Percentiles rank a stretch among this genome's conserved stretches.
These are phyloP conservation scores for Ilyonectria mors-panacis DNA, from an alignment of 2,329 filamentous ascomycete species.

Conservation along the genomic window DNA sequence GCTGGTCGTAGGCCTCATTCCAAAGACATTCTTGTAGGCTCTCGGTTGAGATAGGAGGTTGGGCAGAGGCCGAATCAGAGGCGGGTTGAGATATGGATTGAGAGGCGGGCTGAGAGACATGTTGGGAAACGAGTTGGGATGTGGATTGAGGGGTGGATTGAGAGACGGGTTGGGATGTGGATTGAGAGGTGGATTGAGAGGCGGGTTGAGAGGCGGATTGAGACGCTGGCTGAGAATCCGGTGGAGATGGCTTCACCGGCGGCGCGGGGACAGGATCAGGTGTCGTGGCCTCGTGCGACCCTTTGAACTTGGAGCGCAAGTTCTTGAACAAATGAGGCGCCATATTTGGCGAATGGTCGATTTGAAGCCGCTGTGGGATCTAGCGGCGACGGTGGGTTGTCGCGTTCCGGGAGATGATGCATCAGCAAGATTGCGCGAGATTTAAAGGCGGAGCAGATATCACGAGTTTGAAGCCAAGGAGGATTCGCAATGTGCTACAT, in stretches of 20 bases:
- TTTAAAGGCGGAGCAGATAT: background rate
- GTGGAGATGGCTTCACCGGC: background rate
- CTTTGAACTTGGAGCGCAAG: constrained; percentile 2
- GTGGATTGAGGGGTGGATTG: background rate
- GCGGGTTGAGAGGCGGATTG: too few relatives aligned
- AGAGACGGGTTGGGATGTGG: background rate
- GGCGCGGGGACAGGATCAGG: background rate
- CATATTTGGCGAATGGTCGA: background rate
- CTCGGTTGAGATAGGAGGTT: background rate
- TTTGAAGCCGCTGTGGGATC: background rate
- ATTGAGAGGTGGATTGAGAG: background rate
- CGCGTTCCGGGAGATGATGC: background rate
- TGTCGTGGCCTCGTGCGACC: background rate
- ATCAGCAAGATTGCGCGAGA: background rate
- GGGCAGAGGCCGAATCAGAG: background rate
- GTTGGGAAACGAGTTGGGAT: background rate
- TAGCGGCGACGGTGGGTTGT: background rate
- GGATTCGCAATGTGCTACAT: background rate
- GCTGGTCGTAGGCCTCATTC: constrained; percentile 28
- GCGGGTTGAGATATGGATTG: background rate
- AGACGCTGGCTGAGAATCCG: background rate
- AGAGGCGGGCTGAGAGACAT: background rate
- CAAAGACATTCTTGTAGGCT: constrained; percentile 10
- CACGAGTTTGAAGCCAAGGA: background rate
- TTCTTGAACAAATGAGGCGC: background rate